A percentile compares a stretch with the other conserved stretches of the same genome.
These are phyloP conservation scores for Gloeophyllum trabeum DNA, from an alignment of 768 basidiomycete genomes.

Conservation along the genomic window DNA sequence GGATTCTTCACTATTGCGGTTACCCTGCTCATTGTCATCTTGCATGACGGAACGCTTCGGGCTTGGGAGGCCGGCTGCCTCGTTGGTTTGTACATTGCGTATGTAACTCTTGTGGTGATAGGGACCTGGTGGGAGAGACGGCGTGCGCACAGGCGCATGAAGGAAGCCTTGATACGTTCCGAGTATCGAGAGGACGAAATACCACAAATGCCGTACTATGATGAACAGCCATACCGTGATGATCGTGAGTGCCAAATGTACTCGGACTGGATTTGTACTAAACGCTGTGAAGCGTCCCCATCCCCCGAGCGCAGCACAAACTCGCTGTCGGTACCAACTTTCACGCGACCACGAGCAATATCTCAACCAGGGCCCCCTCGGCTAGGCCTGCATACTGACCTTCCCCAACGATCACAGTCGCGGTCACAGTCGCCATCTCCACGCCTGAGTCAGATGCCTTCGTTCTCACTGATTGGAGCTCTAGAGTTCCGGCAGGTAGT, in stretches of 20 bases:
- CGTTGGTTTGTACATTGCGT: conserved; percentile 62
- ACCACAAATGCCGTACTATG: conserved; percentile 20
- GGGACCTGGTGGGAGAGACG: conserved; percentile 70
- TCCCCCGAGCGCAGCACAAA: background rate
- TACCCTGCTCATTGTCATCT: conserved; percentile 57
- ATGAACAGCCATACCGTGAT: conserved; percentile 47
- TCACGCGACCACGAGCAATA: conserved; percentile 25
- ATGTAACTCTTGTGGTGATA: conserved; percentile 66
- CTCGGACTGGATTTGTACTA: background rate
- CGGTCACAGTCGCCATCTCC: conserved; percentile 38
- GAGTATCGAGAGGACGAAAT: conserved; percentile 45
- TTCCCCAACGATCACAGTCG: conserved; percentile 30
- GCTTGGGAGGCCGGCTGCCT: conserved; percentile 65
- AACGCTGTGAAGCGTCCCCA: background rate
- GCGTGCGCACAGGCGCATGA: conserved; percentile 30
- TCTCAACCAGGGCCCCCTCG: conserved; percentile 27
- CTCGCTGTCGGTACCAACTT: conserved; percentile 13
- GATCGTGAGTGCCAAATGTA: conserved; percentile 32
- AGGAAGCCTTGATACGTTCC: conserved; percentile 41
- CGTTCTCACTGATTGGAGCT: conserved; percentile 88
- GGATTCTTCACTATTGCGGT: conserved; percentile 89
- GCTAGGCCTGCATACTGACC: conserved; percentile 22
- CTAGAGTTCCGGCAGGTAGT: conserved; percentile 94
- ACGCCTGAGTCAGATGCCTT: conserved; percentile 47
- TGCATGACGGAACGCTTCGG: conserved; percentile 65